Conservation (phyloP, 2,329 filamentous ascomycete genomes). For the Monosporascus sp. region DNA sequence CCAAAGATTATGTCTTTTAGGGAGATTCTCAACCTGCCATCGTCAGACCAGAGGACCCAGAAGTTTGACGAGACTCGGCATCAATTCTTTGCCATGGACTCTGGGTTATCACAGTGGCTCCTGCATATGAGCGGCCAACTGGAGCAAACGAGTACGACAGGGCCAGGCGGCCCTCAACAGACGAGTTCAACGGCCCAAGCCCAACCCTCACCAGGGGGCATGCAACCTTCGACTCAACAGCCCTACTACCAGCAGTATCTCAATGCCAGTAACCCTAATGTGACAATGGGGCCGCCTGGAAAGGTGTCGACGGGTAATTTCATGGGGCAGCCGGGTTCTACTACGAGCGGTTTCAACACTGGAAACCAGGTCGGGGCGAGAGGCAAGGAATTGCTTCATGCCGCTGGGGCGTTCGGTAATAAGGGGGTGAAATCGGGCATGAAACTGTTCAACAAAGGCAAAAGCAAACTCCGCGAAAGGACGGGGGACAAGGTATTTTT, state of each 20-base stretch:
- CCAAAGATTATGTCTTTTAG: constrained; percentile 56
- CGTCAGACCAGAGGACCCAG: constrained; percentile 62
- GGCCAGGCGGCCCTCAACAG: constrained; percentile 1
- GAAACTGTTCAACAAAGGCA: constrained; percentile 85
- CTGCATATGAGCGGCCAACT: constrained; percentile 37
- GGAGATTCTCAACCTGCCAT: constrained; percentile 69
- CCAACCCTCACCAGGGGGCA: constrained; percentile 7
- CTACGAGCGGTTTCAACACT: constrained; percentile 45
- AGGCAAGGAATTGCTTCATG: constrained; percentile 83
- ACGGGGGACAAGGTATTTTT: constrained; percentile 85
- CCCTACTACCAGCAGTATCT: constrained; percentile 54
- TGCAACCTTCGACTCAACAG: constrained; percentile 29
- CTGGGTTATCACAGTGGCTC: constrained; percentile 63
- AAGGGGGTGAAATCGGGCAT: constrained; percentile 88
- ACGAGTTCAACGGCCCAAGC: constrained; percentile 5
- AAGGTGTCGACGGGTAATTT: constrained; percentile 23
- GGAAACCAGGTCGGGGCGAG: constrained; percentile 68
- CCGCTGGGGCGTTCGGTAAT: constrained; percentile 83
- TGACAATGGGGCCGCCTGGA: constrained; percentile 21
- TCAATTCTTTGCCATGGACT: constrained; percentile 66
- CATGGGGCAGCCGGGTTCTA: constrained; percentile 31
- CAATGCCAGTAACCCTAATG: constrained; percentile 38
- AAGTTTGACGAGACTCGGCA: constrained; percentile 68
- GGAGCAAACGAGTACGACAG: constrained; percentile 38
- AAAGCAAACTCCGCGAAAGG: constrained; percentile 66